Evolutionary conservation across 2,329 filamentous ascomycete species (phyloP).

Genomic region (Talaromyces sp.): DNA sequence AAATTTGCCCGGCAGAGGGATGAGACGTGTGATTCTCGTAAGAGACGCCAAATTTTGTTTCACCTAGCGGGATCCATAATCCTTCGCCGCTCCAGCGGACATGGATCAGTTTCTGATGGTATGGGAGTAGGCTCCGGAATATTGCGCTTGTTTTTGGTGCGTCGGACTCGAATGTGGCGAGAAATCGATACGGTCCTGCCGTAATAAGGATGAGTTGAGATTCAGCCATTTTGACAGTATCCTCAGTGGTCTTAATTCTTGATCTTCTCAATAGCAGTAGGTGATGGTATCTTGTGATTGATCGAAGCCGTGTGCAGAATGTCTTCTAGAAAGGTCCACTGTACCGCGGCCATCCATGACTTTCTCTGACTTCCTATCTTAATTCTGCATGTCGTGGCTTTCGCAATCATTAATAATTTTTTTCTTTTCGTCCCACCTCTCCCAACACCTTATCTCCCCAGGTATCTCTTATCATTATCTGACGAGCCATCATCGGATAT

Average conservation of each 20-base stretch:
- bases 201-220: constrained; percentile 18
- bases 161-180: constrained; percentile 17
- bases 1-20: constrained; percentile 23
- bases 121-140: constrained; percentile 24
- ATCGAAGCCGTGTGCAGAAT: neutral
- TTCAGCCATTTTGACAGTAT: neutral
- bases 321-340: too few species aligned
- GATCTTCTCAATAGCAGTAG: neutral
- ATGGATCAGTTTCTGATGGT: constrained; percentile 26
- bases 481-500: constrained; percentile 8
- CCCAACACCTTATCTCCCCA: neutral
- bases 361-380: neutral
- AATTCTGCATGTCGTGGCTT: neutral
- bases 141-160: constrained; percentile 23
- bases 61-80: constrained; percentile 26
- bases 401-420: neutral
- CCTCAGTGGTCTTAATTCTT: neutral
- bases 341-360: neutral
- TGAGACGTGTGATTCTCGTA: constrained; percentile 26
- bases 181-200: constrained; percentile 20
- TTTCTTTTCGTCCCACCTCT: neutral
- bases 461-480: neutral
- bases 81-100: constrained; percentile 27
- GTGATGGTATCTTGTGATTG: neutral
- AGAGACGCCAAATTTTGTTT: constrained; percentile 22